These are phyloP conservation scores for Bruguiera sexangula DNA, from an alignment of 345 rosid genomes.

Conservation along the genomic window DNA sequence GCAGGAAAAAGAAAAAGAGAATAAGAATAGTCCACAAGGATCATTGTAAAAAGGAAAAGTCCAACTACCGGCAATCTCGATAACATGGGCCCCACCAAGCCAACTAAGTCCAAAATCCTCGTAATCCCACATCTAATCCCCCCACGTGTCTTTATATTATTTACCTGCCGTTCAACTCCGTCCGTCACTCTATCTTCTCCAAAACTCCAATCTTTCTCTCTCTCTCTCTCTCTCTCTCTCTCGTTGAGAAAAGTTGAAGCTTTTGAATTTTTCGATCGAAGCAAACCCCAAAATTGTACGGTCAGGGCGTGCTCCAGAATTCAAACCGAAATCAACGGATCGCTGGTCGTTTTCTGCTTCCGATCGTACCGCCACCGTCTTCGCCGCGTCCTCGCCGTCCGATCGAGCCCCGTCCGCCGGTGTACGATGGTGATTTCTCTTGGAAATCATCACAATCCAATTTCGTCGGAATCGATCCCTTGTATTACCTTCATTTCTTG, in stretches of 20 bases:
- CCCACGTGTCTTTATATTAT: conserved; percentile 13
- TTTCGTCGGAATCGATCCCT: neutral
- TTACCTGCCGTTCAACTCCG: neutral
- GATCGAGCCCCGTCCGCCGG: neutral
- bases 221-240: neutral
- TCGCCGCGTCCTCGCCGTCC: neutral
- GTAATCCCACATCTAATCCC: neutral
- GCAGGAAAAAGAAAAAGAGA: neutral
- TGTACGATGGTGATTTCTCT: conserved; percentile 13
- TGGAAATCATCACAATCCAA: conserved; percentile 12
- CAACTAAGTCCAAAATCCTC: neutral
- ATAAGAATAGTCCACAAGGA: neutral
- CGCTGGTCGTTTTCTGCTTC: neutral
- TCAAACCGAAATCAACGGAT: neutral
- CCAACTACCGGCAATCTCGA: neutral
- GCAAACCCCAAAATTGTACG: neutral
- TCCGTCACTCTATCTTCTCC: conserved; percentile 16
- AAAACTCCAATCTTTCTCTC: neutral
- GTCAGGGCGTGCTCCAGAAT: neutral
- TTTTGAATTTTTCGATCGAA: neutral
- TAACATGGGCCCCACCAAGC: neutral
- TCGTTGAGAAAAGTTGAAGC: neutral
- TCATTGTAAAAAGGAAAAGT: neutral
- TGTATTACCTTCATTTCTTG: neutral
- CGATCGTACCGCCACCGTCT: neutral